Conservation (phyloP, 164 flowering plant genomes). For the Dillenia turbinata region DNA sequence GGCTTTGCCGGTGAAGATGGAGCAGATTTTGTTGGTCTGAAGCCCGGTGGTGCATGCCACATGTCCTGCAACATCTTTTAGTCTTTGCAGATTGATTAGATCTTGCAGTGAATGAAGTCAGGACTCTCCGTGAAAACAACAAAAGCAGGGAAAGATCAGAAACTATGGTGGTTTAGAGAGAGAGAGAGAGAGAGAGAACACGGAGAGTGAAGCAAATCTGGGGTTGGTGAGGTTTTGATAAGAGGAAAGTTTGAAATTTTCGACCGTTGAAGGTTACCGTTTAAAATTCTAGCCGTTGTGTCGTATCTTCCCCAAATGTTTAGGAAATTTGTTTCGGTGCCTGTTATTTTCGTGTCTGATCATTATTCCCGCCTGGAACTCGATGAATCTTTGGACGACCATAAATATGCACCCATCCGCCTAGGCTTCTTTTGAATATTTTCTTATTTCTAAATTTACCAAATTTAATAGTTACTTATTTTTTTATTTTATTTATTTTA, state of each 20-base stretch:
- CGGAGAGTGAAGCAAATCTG: not conserved
- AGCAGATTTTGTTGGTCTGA: conserved; percentile 82
- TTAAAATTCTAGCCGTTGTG: conserved; percentile 55
- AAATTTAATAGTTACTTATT: too few species aligned
- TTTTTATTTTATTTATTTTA: too few species aligned
- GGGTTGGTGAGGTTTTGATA: conserved; percentile 8
- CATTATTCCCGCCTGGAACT: too few species aligned
- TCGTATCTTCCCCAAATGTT: not conserved
- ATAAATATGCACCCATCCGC: too few species aligned
- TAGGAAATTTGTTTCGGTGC: too few species aligned
- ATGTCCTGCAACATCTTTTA: conserved; percentile 71
- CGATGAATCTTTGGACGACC: too few species aligned
- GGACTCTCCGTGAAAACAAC: not conserved
- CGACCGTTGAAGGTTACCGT: conserved; percentile 75
- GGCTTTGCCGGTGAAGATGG: conserved; percentile 95
- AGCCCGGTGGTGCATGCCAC: conserved; percentile 79
- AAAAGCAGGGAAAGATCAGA: conserved; percentile 1
- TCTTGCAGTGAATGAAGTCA: conserved; percentile 7
- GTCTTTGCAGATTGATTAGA: conserved; percentile 10
- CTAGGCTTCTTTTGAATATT: too few species aligned
- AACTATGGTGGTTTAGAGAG: not conserved
- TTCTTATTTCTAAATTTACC: too few species aligned
- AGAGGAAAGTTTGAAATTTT: conserved; percentile 20
- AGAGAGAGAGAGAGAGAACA: conserved; percentile 11
- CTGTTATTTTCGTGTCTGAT: too few species aligned